Evolutionary conservation across 2,329 filamentous ascomycete species (phyloP), one percentile per base, ranked within the genome.

Genomic region (Aspergillus versicolor): DNA sequence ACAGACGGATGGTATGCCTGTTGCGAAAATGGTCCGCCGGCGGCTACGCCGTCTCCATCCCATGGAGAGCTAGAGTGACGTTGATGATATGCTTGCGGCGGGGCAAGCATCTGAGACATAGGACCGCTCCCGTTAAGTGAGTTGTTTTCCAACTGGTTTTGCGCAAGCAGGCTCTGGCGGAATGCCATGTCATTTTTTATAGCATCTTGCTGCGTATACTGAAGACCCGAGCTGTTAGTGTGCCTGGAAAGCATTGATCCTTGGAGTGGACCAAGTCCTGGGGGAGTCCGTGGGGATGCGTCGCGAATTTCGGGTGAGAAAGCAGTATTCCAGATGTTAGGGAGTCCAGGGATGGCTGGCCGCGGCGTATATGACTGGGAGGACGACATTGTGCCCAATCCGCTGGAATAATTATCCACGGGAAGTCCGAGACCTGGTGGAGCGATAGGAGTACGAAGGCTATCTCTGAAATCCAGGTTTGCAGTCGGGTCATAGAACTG

Each of bases 221-320:
- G 65, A 38, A 61, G 60, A 37, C 59, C 53, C 7, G 65, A 57
- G 15, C 52, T 56, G 45, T 56, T 59, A 41, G 52, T 46, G 49
- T 52, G 64, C 27, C 56, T 45, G 22, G 61, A 59, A 13, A 57
- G 56, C 48, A 65, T 54, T 15, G 61, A 55, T 37, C 58, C 57
- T 45, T 53, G 57, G 30, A 63, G 66, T 8, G 37, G 40, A 24
- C 69, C 66, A 5, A 77, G 65, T 21, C 70, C 72, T 12, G 71
- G 69, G 21, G 74, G 75, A 24, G 73, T 72, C 7, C 75, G 71
- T 21, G 76, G 77, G 22, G 69, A 73, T 17, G 66, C 63, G 40
- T 78, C 78, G 54, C 74, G 75, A 7, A 76, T 65, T n/a, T 74
- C 70, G 15, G 78, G 73, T 1, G 77, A 70, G 55, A 81, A 78